Evolutionary conservation across 2,329 filamentous ascomycete genomes (phyloP).

Genomic region (Chalara sp.): DNA sequence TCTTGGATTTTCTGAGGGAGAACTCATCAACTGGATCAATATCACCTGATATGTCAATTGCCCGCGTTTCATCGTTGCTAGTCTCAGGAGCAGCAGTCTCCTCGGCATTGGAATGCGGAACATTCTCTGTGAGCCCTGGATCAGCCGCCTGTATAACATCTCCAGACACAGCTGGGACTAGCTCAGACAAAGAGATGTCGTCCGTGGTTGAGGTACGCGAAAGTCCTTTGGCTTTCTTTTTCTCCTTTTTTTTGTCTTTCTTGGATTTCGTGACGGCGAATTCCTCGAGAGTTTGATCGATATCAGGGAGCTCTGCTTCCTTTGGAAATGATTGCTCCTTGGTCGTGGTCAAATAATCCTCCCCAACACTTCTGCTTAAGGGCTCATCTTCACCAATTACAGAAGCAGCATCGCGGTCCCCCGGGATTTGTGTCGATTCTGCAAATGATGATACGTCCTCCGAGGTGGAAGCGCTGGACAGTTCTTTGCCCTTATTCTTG

Average conservation of each 20-base stretch:
- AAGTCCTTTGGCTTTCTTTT: conserved; percentile 15
- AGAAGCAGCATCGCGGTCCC: not conserved
- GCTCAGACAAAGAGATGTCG: conserved; percentile 3
- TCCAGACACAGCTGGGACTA: not conserved
- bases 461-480: conserved; percentile 10
- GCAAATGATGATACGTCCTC: conserved; percentile 7
- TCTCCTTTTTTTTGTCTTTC: conserved; percentile 36
- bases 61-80: no score
- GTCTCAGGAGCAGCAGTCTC: no score
- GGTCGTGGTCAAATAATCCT: no score
- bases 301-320: not conserved
- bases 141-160: no score
- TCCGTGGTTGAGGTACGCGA: conserved; percentile 10
- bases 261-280: conserved; percentile 23
- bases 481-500: conserved; percentile 13
- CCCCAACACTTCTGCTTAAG: no score
- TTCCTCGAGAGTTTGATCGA: conserved; percentile 6
- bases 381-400: no score
- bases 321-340: no score
- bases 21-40: not conserved
- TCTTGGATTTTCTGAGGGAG: not conserved
- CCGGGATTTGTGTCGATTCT: not conserved
- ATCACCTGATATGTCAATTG: no score
- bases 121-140: no score
- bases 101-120: no score